Percentiles rank a stretch among this genome's conserved stretches.
Evolutionary conservation across 2,329 filamentous ascomycete genomes (phyloP).

Genomic region (Pseudogymnoascus sp.): DNA sequence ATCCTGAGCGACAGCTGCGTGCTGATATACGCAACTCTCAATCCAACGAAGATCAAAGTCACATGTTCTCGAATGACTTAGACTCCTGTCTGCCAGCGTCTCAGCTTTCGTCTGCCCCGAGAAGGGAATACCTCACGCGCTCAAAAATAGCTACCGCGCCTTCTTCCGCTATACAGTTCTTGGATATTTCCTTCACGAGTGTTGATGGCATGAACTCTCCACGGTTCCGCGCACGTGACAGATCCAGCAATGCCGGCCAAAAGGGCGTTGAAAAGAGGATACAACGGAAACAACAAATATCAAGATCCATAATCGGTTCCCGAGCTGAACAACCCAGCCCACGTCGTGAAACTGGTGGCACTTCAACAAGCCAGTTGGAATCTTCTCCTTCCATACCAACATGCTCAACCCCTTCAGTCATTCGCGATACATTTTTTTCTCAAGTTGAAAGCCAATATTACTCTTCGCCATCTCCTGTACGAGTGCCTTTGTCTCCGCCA

Average conservation of each 20-base stretch:
- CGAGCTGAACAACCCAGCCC: too few relatives aligned
- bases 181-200: constrained; percentile 5
- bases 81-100: constrained; percentile 1
- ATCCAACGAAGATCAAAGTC: constrained; percentile 18
- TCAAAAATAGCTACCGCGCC: background rate
- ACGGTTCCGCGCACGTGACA: background rate
- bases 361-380: constrained; percentile 3
- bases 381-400: constrained; percentile 3
- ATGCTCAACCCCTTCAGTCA: background rate
- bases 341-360: background rate
- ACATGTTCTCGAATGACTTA: constrained; percentile 1
- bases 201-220: constrained; percentile 5
- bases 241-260: background rate
- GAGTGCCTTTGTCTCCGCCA: background rate
- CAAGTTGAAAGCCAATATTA: background rate
- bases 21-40: constrained; percentile 14
- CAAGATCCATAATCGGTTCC: background rate
- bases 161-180: background rate
- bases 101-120: background rate
- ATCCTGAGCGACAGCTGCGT: constrained; percentile 33
- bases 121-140: background rate
- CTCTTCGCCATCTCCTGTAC: background rate
- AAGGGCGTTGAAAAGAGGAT: background rate
- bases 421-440: background rate
- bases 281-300: background rate